Percentiles rank a stretch among this genome's conserved stretches.
These are phyloP conservation scores for Thraustochytrium striatum DNA, from an alignment of 352 stramenopile genomes.

Conservation along the genomic window DNA sequence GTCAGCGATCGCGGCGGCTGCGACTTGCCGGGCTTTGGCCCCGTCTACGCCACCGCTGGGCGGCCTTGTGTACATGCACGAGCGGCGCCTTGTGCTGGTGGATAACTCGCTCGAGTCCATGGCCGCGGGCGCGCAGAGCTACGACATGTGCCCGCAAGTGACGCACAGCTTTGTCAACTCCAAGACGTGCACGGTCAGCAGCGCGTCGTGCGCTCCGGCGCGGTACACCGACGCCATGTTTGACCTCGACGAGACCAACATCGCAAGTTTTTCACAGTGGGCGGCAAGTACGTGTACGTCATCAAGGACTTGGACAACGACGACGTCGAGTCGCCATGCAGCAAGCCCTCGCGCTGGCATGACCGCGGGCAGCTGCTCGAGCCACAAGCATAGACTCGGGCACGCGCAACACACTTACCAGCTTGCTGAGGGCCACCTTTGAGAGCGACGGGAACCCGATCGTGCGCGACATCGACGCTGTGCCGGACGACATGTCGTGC, in stretches of 20 bases:
- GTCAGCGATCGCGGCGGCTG: not conserved
- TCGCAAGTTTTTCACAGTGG: constrained; percentile 27
- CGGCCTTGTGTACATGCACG: not conserved
- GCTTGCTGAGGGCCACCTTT: not conserved
- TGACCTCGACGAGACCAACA: not conserved
- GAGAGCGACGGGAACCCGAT: not conserved
- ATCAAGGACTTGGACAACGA: constrained; percentile 28
- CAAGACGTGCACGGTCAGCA: constrained; percentile 27
- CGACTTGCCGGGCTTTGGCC: not conserved
- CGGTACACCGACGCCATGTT: constrained; percentile 2
- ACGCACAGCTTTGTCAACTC: constrained; percentile 48
- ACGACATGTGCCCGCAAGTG: constrained; percentile 24
- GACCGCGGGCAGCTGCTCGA: not conserved
- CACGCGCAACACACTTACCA: not conserved
- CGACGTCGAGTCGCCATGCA: constrained; percentile 3
- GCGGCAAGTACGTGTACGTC: constrained; percentile 40
- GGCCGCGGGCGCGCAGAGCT: not conserved
- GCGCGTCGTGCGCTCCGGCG: constrained; percentile 9
- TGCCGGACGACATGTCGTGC: too few relatives aligned
- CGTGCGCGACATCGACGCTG: not conserved
- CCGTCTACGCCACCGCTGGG: not conserved
- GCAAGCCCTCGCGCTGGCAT: constrained; percentile 27
- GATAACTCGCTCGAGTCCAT: not conserved
- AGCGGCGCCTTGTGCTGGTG: not conserved
- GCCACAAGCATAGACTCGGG: not conserved